Conservation (phyloP, 2,329 filamentous ascomycete species). For the Immersiporthe knoxdaviesiana region DNA sequence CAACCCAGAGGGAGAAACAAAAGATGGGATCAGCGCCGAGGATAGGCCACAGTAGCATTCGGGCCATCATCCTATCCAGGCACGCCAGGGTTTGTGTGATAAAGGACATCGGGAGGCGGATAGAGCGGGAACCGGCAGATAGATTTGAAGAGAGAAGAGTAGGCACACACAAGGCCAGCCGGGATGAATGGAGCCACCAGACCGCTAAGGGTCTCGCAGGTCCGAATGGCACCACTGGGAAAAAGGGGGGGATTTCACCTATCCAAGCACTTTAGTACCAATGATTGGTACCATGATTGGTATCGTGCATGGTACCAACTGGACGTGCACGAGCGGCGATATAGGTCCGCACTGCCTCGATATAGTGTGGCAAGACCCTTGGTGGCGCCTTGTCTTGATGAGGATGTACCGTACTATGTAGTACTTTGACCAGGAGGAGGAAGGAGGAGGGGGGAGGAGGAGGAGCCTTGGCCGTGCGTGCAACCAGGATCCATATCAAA, state of each 20-base stretch:
- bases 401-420: background rate
- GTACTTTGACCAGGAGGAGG: background rate
- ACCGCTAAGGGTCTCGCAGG: background rate
- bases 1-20: conserved; percentile 13
- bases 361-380: conserved; percentile 20
- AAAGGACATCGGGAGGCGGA: conserved; percentile 10
- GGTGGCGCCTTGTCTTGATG: conserved; percentile 20
- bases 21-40: conserved; percentile 27
- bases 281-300: background rate
- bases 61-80: conserved; percentile 21
- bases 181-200: background rate
- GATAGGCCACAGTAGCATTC: conserved; percentile 11
- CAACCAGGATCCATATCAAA: background rate
- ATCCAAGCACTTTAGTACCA: background rate
- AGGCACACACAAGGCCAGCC: background rate
- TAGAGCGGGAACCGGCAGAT: conserved; percentile 16
- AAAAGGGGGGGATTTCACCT: too few relatives aligned
- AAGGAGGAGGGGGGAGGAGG: too few relatives aligned
- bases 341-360: background rate
- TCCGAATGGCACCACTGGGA: background rate
- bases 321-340: background rate
- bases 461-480: conserved; percentile 18
- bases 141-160: background rate
- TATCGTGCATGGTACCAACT: background rate
- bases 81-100: conserved; percentile 16